phyloP scores from a whole-genome alignment of 305 asterid genomes.

The Solanum hybrid region DNA sequence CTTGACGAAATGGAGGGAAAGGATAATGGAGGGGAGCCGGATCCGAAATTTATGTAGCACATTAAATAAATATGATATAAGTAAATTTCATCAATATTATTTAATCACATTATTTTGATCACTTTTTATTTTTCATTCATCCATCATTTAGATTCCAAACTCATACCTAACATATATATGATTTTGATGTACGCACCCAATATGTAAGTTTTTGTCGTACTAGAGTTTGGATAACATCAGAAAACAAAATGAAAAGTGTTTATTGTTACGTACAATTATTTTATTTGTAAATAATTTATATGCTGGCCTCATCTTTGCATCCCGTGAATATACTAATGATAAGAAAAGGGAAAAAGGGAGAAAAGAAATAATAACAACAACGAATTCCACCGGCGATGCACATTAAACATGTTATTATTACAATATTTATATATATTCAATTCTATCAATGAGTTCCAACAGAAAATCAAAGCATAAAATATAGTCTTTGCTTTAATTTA shows the following conservation, averaged over 20 bases:
- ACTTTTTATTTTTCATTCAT: background rate
- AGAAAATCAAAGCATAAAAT: background rate
- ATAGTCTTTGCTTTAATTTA: background rate
- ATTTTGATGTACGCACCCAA: background rate
- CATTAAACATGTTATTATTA: background rate
- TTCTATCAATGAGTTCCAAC: background rate
- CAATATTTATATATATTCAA: background rate
- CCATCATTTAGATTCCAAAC: no score
- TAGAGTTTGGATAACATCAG: background rate
- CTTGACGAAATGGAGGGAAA: no score
- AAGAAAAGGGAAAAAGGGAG: background rate
- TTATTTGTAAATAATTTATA: background rate
- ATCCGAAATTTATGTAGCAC: no score
- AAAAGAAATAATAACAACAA: background rate
- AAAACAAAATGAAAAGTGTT: background rate
- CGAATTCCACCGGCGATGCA: background rate
- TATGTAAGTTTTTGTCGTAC: background rate
- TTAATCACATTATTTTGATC: background rate
- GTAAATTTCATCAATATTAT: background rate
- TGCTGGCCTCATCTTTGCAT: background rate
- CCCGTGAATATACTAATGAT: background rate
- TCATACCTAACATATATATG: no score
- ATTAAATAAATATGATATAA: no score
- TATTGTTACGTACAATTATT: background rate
- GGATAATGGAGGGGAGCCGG: no score